Evolutionary conservation across 768 basidiomycete genomes (phyloP).

Genomic region (Rickenella mellea): DNA sequence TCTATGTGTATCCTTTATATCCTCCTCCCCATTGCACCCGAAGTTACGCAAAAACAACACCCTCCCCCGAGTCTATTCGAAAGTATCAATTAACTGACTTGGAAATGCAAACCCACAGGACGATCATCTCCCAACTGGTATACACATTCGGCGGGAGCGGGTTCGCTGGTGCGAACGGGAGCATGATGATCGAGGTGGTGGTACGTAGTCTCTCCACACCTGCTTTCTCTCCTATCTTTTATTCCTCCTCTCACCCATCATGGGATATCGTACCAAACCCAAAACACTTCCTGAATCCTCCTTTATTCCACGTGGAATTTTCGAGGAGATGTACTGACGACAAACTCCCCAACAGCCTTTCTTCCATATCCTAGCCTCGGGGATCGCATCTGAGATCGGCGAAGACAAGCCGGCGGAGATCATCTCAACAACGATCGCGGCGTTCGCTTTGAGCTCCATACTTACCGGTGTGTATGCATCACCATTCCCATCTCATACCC

Average conservation of each 20-base stretch:
- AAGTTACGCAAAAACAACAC: no score
- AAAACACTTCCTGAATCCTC: no score
- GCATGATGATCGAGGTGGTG: conserved; percentile 99
- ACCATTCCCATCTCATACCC: no score
- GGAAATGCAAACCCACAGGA: conserved; percentile 27
- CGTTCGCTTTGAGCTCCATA: conserved; percentile 79
- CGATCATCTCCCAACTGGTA: conserved; percentile 72
- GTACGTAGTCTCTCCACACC: conserved; percentile 32
- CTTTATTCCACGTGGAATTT: neutral
- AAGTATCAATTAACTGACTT: neutral
- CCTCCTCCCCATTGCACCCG: neutral
- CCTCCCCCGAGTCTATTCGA: no score
- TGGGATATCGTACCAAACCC: no score
- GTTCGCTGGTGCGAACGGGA: conserved; percentile 85
- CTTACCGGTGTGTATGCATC: conserved; percentile 58
- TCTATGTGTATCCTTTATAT: neutral
- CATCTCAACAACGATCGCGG: conserved; percentile 86
- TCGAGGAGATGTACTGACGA: neutral
- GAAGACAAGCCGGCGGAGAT: conserved; percentile 59
- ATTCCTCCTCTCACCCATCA: conserved; percentile 1
- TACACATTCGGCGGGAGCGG: conserved; percentile 83
- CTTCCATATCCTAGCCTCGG: conserved; percentile 83
- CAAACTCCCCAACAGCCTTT: conserved; percentile 55
- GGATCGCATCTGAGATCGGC: conserved; percentile 64
- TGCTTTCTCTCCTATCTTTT: neutral